Evolutionary conservation across 2,329 filamentous ascomycete species (phyloP).

Genomic region (Epichloe uncinata): DNA sequence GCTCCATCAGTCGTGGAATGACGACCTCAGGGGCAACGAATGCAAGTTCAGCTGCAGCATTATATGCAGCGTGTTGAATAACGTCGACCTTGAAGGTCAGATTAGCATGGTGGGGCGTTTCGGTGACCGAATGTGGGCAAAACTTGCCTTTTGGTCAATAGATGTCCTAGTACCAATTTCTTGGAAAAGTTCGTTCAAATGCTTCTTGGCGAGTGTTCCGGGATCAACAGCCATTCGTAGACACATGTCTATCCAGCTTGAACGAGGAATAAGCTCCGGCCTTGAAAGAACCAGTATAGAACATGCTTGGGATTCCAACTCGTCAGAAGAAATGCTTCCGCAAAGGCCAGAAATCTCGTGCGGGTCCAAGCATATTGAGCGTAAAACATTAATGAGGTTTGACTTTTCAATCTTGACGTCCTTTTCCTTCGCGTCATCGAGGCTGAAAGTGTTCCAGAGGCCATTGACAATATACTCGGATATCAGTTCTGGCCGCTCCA

Average conservation of each 20-base stretch:
- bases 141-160: conserved; percentile 36
- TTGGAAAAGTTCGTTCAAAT: conserved; percentile 50
- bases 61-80: conserved; percentile 60
- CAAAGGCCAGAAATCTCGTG: conserved; percentile 34
- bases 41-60: conserved; percentile 77
- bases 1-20: conserved; percentile 59
- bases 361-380: conserved; percentile 48
- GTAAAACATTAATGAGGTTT: conserved; percentile 48
- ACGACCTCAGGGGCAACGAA: conserved; percentile 83
- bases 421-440: conserved; percentile 57
- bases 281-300: conserved; percentile 67
- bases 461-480: conserved; percentile 54
- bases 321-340: conserved; percentile 28
- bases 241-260: conserved; percentile 82
- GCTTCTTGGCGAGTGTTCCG: conserved; percentile 55
- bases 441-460: conserved; percentile 67
- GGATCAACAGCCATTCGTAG: conserved; percentile 72
- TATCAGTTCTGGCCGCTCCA: conserved; percentile 41
- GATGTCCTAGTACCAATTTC: conserved; percentile 46
- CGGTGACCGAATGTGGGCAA: not conserved
- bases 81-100: conserved; percentile 13
- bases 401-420: conserved; percentile 57
- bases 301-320: conserved; percentile 58
- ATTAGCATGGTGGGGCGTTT: conserved; percentile 2
- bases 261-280: conserved; percentile 59